A percentile compares a stretch with the other conserved stretches of the same genome.
phyloP scores from a whole-genome alignment of 2,329 filamentous ascomycete genomes.

The Cordyceps fumosorosea region DNA sequence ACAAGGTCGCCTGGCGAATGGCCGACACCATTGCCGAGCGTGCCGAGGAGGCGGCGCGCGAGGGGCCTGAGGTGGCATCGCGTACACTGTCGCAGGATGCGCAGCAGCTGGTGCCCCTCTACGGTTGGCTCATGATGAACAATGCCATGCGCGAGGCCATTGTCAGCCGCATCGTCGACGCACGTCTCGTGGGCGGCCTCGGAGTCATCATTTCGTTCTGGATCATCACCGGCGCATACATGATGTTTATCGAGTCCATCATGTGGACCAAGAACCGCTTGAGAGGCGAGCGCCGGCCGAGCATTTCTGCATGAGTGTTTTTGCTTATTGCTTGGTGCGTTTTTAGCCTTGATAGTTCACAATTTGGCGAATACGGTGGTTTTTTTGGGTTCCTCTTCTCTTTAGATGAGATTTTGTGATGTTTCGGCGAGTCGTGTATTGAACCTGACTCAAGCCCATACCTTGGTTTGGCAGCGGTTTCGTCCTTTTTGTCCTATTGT shows the following conservation, averaged over 20 bases:
- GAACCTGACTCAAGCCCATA: neutral
- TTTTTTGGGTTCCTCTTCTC: neutral
- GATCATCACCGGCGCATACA: slow-evolving; percentile 42
- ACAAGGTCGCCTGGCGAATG: slow-evolving; percentile 60
- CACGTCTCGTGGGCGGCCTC: slow-evolving; percentile 38
- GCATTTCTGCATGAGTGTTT: slow-evolving; percentile 8
- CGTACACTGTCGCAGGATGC: slow-evolving; percentile 17
- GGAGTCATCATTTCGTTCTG: slow-evolving; percentile 42
- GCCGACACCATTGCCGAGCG: slow-evolving; percentile 46
- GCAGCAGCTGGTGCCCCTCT: slow-evolving; percentile 31
- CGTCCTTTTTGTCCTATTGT: neutral
- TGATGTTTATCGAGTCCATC: slow-evolving; percentile 40
- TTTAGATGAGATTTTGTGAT: neutral
- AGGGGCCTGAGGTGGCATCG: slow-evolving; percentile 10
- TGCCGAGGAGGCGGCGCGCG: slow-evolving; percentile 24
- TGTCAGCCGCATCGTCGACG: slow-evolving; percentile 34
- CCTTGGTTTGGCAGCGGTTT: neutral
- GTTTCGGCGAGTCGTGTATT: neutral
- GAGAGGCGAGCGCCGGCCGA: slow-evolving; percentile 23
- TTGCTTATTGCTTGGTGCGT: neutral
- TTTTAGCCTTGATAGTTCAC: neutral
- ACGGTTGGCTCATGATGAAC: slow-evolving; percentile 39
- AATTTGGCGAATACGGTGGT: neutral
- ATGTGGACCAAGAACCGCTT: slow-evolving; percentile 32
- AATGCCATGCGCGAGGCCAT: slow-evolving; percentile 30